A percentile compares a stretch with the other conserved stretches of the same genome.
Conservation (phyloP, 1,284 basidiomycete species). For the Waitea zeae region DNA sequence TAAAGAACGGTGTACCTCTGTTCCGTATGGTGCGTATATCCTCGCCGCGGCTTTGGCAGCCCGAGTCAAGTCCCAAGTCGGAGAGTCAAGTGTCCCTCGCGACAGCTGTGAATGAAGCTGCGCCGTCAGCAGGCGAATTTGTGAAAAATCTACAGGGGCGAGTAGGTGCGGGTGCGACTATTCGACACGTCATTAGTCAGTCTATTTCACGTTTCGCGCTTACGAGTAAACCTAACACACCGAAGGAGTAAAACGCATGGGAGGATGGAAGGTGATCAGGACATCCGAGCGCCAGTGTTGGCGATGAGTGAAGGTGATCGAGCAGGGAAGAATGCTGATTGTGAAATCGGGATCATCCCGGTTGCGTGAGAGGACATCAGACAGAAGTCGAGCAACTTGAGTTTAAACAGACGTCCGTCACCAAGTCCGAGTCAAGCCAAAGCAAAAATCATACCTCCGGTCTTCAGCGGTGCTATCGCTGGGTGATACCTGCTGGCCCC, state of each 20-base stretch:
- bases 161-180: conserved; percentile 57
- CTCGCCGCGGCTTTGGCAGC: conserved; percentile 58
- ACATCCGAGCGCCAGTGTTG: conserved; percentile 79
- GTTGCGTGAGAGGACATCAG: conserved; percentile 60
- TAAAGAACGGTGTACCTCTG: conserved; percentile 19
- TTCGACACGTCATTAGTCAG: conserved; percentile 3
- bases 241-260: conserved; percentile 48
- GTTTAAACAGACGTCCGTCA: background rate
- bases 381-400: conserved; percentile 61
- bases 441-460: conserved; percentile 38
- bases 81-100: conserved; percentile 63
- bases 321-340: conserved; percentile 58
- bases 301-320: conserved; percentile 60
- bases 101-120: conserved; percentile 51
- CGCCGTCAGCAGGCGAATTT: conserved; percentile 44
- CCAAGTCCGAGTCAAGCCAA: background rate
- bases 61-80: conserved; percentile 64
- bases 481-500: conserved; percentile 74
- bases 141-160: conserved; percentile 40
- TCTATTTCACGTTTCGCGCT: conserved; percentile 30
- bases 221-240: no score
- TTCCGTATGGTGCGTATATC: conserved; percentile 73
- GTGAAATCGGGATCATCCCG: conserved; percentile 50
- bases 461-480: conserved; percentile 67
- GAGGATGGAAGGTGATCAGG: conserved; percentile 66